Conservation (phyloP, 2,329 filamentous ascomycete genomes). For the Ceratocystis variospora region DNA sequence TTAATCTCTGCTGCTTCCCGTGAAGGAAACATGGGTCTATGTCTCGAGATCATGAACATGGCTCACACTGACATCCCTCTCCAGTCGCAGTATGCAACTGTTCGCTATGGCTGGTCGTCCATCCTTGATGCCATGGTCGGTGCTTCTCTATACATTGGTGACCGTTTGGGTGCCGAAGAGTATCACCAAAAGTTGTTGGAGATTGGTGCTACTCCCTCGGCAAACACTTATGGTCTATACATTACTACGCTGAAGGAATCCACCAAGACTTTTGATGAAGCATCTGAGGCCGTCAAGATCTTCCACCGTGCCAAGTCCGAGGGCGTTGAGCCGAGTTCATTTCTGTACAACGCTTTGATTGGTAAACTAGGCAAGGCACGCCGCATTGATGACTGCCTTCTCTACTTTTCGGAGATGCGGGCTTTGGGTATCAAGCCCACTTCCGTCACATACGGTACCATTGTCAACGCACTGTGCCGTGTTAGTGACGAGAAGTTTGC, state of each 20-base stretch:
- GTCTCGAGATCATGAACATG: conserved; percentile 77
- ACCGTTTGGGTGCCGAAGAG: conserved; percentile 65
- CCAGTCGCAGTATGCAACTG: conserved; percentile 67
- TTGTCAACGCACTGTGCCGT: conserved; percentile 93
- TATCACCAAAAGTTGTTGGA: conserved; percentile 85
- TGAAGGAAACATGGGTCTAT: conserved; percentile 65
- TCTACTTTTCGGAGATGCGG: conserved; percentile 98
- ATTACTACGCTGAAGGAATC: conserved; percentile 98
- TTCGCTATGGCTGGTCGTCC: conserved; percentile 89
- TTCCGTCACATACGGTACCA: conserved; percentile 93
- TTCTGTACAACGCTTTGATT: conserved; percentile 95
- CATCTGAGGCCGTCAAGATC: conserved; percentile 91
- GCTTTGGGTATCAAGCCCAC: conserved; percentile 84
- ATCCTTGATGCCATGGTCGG: conserved; percentile 96
- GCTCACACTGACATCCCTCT: conserved; percentile 80
- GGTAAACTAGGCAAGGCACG: conserved; percentile 96
- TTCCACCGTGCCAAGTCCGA: conserved; percentile 89
- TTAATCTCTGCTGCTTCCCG: conserved; percentile 82
- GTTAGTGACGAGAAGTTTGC: conserved; percentile 97
- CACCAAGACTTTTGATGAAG: conserved; percentile 94
- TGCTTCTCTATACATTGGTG: conserved; percentile 70
- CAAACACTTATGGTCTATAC: conserved; percentile 95
- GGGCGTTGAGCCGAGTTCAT: conserved; percentile 89
- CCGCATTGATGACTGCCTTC: conserved; percentile 93
- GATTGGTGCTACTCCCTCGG: conserved; percentile 82